Conservation (phyloP, 352 stramenopile genomes). For the Globisporangium uncinulatum region DNA sequence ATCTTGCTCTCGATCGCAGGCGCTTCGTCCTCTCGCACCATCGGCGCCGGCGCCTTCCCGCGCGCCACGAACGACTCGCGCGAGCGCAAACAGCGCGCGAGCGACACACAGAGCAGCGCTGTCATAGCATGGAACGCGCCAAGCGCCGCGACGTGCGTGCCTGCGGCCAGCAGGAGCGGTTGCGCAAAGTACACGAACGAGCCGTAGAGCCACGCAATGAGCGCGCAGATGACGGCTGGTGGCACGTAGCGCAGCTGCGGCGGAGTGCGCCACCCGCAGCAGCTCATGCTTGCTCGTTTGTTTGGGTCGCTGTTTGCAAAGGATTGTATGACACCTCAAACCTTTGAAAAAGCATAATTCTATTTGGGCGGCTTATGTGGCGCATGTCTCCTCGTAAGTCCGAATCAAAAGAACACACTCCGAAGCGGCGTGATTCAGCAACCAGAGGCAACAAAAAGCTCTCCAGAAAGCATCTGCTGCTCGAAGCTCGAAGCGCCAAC, state of each 20-base stretch:
- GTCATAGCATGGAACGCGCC: conserved; percentile 48
- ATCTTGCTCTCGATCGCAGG: conserved; percentile 58
- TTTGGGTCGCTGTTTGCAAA: no score
- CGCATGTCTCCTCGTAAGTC: no score
- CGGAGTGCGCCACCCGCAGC: conserved; percentile 54
- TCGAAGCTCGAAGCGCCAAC: no score
- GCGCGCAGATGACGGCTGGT: conserved; percentile 31
- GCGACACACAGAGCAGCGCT: conserved; percentile 49
- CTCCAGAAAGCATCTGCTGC: no score
- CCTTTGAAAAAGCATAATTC: no score
- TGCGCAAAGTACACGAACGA: conserved; percentile 58
- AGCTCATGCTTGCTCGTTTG: conserved; percentile 14
- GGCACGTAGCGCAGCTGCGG: conserved; percentile 50
- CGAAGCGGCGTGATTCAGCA: no score
- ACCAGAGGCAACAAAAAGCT: no score
- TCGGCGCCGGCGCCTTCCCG: neutral
- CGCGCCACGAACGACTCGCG: conserved; percentile 47
- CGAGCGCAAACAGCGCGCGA: conserved; percentile 50
- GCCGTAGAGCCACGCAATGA: conserved; percentile 63
- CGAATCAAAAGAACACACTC: no score
- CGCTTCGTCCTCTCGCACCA: neutral
- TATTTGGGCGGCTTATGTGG: no score
- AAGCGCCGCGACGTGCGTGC: conserved; percentile 30
- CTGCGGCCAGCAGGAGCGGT: conserved; percentile 24
- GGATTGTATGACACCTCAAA: no score